These are phyloP conservation scores for slime mould (Dictyostelium discoideum) DNA, from an alignment of 78 protist genomes.

Conservation along the genomic window DNA sequence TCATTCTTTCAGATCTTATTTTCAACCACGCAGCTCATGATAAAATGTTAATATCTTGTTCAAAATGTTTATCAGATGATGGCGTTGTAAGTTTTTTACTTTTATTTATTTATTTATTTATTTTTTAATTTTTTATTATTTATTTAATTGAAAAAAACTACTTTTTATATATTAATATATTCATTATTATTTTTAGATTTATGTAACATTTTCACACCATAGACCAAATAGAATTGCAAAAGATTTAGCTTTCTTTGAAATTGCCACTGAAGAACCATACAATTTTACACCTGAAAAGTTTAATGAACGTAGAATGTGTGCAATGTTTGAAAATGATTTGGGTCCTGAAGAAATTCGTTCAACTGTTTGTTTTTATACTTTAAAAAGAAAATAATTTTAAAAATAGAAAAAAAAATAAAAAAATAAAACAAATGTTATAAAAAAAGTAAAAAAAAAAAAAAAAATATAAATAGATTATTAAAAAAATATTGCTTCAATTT, in stretches of 20 bases:
- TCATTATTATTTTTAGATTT: constrained; percentile 6
- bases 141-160: neutral
- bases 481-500: too few relatives aligned
- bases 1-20: constrained; percentile 63
- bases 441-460: neutral
- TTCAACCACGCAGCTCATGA: constrained; percentile 46
- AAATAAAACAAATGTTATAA: neutral
- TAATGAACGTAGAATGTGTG: constrained; percentile 34
- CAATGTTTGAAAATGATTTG: constrained; percentile 75
- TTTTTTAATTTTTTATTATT: neutral
- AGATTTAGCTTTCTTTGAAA: constrained; percentile 47
- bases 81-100: constrained; percentile 46
- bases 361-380: constrained; percentile 56
- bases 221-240: constrained; percentile 60
- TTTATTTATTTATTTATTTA: neutral
- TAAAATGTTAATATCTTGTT: constrained; percentile 10
- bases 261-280: constrained; percentile 21
- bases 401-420: neutral
- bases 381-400: constrained; percentile 23
- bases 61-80: constrained; percentile 34
- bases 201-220: constrained; percentile 68
- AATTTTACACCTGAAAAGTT: constrained; percentile 43
- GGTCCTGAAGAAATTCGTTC: constrained; percentile 48
- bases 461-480: neutral
- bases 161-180: neutral